phyloP scores from a whole-genome alignment of 148 eudicot species.

The Diospyros kaki region DNA sequence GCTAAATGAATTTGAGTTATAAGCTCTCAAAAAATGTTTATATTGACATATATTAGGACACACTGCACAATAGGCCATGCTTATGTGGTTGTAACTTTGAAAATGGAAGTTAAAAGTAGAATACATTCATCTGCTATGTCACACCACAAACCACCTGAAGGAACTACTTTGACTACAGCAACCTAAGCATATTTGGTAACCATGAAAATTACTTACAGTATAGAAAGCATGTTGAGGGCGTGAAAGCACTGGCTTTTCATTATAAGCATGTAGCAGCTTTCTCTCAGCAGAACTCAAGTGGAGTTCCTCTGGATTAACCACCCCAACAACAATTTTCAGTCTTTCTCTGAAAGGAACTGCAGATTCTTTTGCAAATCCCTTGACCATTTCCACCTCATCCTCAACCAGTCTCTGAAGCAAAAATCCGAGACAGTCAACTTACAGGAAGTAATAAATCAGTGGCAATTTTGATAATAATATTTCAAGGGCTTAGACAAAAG shows the following conservation, averaged over 20 bases:
- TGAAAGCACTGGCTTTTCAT: conserved; percentile 85
- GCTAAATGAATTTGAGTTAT: too few species aligned
- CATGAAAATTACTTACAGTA: conserved; percentile 31
- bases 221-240: conserved; percentile 91
- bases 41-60: background rate
- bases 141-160: background rate
- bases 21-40: background rate
- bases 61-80: background rate
- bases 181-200: background rate
- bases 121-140: background rate
- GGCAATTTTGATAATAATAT: background rate
- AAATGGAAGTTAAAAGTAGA: background rate
- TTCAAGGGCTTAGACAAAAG: too few species aligned
- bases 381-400: conserved; percentile 60
- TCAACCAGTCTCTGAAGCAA: conserved; percentile 51
- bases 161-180: background rate
- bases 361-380: conserved; percentile 55
- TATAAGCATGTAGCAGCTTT: conserved; percentile 78
- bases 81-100: background rate
- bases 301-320: conserved; percentile 86
- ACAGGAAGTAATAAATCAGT: background rate
- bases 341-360: conserved; percentile 73
- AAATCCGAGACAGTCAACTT: background rate
- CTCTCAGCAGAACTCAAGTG: conserved; percentile 67
- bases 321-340: conserved; percentile 69